These are phyloP conservation scores for Ustilago trichophora DNA, from an alignment of 1,284 basidiomycete genomes.

Conservation along the genomic window DNA sequence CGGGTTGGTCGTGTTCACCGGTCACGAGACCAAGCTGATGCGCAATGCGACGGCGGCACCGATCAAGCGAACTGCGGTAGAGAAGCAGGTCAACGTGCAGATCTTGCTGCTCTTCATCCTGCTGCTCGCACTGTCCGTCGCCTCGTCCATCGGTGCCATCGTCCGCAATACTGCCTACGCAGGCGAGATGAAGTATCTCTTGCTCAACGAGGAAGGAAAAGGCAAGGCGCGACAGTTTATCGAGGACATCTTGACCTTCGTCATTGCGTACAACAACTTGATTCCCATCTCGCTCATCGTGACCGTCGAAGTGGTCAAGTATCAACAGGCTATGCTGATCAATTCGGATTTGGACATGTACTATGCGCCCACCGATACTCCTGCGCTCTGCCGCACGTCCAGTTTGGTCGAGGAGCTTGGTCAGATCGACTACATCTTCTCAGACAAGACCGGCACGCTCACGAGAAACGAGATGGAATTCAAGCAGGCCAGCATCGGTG, in stretches of 20 bases:
- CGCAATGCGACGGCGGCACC: slow-evolving; percentile 87
- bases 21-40: slow-evolving; percentile 99
- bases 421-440: slow-evolving; percentile 98
- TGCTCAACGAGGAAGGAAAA: slow-evolving; percentile 60
- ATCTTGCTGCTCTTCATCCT: slow-evolving; percentile 95
- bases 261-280: slow-evolving; percentile 98
- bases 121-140: slow-evolving; percentile 84
- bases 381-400: slow-evolving; percentile 94
- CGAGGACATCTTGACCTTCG: slow-evolving; percentile 93
- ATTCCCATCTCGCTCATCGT: slow-evolving; percentile 99
- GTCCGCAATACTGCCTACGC: slow-evolving; percentile 69
- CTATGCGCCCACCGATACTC: slow-evolving; percentile 90
- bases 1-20: slow-evolving; percentile 91
- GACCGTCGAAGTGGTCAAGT: slow-evolving; percentile 99
- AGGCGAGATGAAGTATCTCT: slow-evolving; percentile 57
- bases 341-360: slow-evolving; percentile 86
- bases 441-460: slow-evolving; percentile 96
- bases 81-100: slow-evolving; percentile 93
- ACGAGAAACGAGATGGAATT: slow-evolving; percentile 99
- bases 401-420: slow-evolving; percentile 98
- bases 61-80: slow-evolving; percentile 94
- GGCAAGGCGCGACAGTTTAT: slow-evolving; percentile 66
- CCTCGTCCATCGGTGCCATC: slow-evolving; percentile 89
- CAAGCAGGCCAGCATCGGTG: slow-evolving; percentile 86
- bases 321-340: slow-evolving; percentile 94